phyloP scores from a whole-genome alignment of 306 rosid species.

The Coriaria nepalensis region DNA sequence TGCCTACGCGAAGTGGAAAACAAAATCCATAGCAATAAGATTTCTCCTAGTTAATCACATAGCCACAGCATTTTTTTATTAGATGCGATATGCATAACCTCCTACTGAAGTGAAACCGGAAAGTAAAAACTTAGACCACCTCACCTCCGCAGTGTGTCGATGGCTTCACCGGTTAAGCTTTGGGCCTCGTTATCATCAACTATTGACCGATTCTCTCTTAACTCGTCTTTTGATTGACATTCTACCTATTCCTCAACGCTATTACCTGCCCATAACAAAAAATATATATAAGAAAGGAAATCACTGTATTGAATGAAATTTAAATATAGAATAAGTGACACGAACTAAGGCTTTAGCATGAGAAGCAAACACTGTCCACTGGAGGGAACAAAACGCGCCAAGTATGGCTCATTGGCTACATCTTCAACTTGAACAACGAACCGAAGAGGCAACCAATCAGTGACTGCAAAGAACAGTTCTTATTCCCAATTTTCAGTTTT shows the following conservation, averaged over 20 bases:
- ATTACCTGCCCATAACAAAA: constrained; percentile 21
- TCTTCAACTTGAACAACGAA: constrained; percentile 58
- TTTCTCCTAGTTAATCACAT: background rate
- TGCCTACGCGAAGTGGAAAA: constrained; percentile 35
- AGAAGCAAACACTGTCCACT: constrained; percentile 31
- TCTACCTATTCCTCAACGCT: constrained; percentile 25
- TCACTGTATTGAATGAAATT: background rate
- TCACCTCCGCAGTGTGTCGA: constrained; percentile 67
- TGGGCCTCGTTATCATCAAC: constrained; percentile 81
- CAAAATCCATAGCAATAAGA: too few species aligned
- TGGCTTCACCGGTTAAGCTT: constrained; percentile 74
- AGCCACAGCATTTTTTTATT: background rate
- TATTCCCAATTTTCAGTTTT: constrained; percentile 79
- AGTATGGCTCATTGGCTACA: constrained; percentile 32
- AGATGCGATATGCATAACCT: background rate
- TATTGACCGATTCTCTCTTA: constrained; percentile 56
- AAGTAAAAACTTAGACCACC: background rate
- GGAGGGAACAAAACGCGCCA: constrained; percentile 31
- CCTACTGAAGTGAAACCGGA: background rate
- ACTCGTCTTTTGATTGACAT: constrained; percentile 27
- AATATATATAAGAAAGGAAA: background rate
- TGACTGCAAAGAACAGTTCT: constrained; percentile 55
- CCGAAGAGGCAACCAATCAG: constrained; percentile 68
- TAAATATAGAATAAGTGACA: background rate
- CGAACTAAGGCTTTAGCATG: background rate